Evolutionary conservation across 2,329 filamentous ascomycete species (phyloP).

Genomic region (Teratosphaeria gauchensis): DNA sequence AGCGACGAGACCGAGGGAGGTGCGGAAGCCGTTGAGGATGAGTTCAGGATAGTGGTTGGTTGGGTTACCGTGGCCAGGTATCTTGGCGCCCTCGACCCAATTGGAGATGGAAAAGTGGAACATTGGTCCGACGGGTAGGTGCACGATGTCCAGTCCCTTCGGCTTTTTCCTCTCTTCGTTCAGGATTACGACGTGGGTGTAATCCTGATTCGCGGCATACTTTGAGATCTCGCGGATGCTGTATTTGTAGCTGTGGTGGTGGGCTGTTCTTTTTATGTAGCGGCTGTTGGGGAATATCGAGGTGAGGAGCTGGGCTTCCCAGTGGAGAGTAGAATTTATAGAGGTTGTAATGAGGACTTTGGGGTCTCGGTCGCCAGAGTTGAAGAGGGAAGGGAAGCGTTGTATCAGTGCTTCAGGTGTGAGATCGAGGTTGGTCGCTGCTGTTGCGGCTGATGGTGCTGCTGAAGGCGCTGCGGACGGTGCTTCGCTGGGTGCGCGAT

Average conservation of each 20-base stretch:
- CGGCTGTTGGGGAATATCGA: conserved; percentile 68
- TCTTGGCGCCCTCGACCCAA: conserved; percentile 77
- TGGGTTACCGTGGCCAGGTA: conserved; percentile 82
- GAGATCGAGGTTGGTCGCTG: conserved; percentile 49
- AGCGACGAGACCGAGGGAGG: conserved; percentile 77
- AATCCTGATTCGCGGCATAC: conserved; percentile 73
- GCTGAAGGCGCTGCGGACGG: conserved; percentile 42
- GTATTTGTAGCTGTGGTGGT: conserved; percentile 82
- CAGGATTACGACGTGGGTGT: conserved; percentile 73
- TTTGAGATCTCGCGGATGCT: conserved; percentile 80
- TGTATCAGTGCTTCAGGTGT: conserved; percentile 51
- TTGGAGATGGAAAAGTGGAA: conserved; percentile 88
- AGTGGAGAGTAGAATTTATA: conserved; percentile 78
- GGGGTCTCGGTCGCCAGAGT: conserved; percentile 49
- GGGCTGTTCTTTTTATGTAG: conserved; percentile 77
- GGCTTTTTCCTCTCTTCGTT: conserved; percentile 85
- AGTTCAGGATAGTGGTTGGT: conserved; percentile 88
- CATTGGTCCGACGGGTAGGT: conserved; percentile 75
- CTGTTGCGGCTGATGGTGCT: conserved; percentile 39
- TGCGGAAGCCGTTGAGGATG: conserved; percentile 89
- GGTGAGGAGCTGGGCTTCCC: conserved; percentile 68
- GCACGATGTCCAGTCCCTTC: conserved; percentile 70
- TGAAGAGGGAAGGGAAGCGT: conserved; percentile 52
- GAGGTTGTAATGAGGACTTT: conserved; percentile 90
- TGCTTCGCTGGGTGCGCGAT: conserved; percentile 15